Base-by-base conservation (phyloP, 2,329 filamentous ascomycete genomes). In the Aspergillus sp. region DNA sequence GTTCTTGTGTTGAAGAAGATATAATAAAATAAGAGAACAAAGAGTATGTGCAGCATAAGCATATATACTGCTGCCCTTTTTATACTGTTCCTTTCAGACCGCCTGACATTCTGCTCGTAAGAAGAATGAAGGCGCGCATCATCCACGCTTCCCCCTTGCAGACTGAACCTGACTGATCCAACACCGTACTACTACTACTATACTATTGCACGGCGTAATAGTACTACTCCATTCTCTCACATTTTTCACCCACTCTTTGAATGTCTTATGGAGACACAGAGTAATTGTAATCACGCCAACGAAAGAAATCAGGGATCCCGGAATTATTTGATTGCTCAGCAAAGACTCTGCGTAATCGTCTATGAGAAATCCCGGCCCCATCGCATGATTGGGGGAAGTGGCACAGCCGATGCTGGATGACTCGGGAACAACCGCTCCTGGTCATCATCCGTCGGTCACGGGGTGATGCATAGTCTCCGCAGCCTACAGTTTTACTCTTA, bases 371-470 rank as follows among this genome's bases (percentile, higher is more conserved):
- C 30, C 51, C 51, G 39, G 39, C n/a, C 39, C 42, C 36, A 48
- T 53, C 48, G 27, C 52, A 39, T 61, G 59, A 61, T 56, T 59
- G 56, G 56, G 56, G 44, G 13, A 23, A 44, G 38, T 50, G 30
- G 19, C 39, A 36, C 38, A 54, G 6, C 13, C 52, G 52, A 38
- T 19, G 23, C 25, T 55, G 53, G 39, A 55, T 55, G 53, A 55
- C 41, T 55, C 53, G 53, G 53, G 39, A 55, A 32, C 39, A 55
- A 55, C 53, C 53, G 53, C 53, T 15, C n/a, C 53, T 50, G 25
- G 25, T 32, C 53, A 44, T 44, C 41, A 44, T 13, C 41, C 41
- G 41, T 11, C 41, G 41, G 41, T 44, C 41, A 44, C 41, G 41
- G 41, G 41, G 19, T 49, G 21, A 11, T 49, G 21, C 23, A 23